A percentile compares a stretch with the other conserved stretches of the same genome.
These are phyloP conservation scores for Paecilomyces formosus DNA, from an alignment of 2,329 filamentous ascomycete genomes.

Conservation along the genomic window DNA sequence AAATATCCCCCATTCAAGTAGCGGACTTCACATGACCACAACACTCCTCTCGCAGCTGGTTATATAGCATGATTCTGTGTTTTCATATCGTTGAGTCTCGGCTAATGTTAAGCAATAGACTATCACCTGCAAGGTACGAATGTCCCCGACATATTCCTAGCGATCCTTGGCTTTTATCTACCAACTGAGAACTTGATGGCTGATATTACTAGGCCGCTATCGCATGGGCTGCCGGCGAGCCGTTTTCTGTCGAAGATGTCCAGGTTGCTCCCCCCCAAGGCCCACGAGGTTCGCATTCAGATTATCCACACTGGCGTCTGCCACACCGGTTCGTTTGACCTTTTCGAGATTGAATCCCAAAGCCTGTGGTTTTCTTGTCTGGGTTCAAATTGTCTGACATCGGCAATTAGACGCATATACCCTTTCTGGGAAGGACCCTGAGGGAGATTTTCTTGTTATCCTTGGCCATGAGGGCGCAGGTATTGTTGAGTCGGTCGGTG, in stretches of 20 bases:
- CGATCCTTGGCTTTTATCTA: not conserved
- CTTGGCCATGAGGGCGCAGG: constrained; percentile 88
- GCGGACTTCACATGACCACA: too few species aligned
- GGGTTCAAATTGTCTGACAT: not conserved
- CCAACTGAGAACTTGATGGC: constrained; percentile 2
- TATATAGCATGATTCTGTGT: too few species aligned
- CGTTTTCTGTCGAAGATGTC: constrained; percentile 81
- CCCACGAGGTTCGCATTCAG: constrained; percentile 93
- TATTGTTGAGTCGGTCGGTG: constrained; percentile 86
- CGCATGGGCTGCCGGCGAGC: constrained; percentile 92
- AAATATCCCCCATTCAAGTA: too few species aligned
- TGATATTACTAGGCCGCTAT: constrained; percentile 64
- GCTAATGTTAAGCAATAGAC: constrained; percentile 47
- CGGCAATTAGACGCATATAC: constrained; percentile 75
- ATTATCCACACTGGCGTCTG: constrained; percentile 98
- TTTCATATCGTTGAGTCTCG: too few species aligned
- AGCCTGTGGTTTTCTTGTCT: not conserved
- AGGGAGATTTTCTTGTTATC: constrained; percentile 85
- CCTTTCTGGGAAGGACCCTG: constrained; percentile 91
- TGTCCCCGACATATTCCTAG: not conserved
- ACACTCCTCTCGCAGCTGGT: too few species aligned
- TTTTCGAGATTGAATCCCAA: too few species aligned
- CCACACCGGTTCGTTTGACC: constrained; percentile 79
- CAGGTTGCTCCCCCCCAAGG: constrained; percentile 83
- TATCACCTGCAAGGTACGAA: constrained; percentile 73